Evolutionary conservation across 306 rosid species (phyloP).

Genomic region (Hippophae rhamnoides): DNA sequence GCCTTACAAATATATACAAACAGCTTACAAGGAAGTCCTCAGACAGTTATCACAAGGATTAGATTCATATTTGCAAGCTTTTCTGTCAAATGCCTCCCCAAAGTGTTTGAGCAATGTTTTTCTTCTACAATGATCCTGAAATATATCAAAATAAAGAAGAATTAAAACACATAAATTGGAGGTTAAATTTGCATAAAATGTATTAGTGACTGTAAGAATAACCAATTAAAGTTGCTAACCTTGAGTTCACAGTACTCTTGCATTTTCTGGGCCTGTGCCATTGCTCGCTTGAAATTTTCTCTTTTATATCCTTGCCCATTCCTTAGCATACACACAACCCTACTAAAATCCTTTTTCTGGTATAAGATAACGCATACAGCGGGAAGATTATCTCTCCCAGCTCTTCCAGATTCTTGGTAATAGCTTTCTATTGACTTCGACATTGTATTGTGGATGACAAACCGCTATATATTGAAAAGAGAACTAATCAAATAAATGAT

Average conservation of each 20-base stretch:
- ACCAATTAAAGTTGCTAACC: conserved; percentile 32
- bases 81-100: conserved; percentile 68
- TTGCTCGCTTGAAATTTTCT: conserved; percentile 58
- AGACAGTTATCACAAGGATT: conserved; percentile 86
- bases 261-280: conserved; percentile 88
- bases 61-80: conserved; percentile 62
- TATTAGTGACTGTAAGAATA: conserved; percentile 5
- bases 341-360: conserved; percentile 94
- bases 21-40: conserved; percentile 19
- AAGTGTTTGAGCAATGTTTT: conserved; percentile 74
- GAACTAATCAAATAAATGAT: neutral
- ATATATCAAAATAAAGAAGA: conserved; percentile 10
- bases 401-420: conserved; percentile 98
- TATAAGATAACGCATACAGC: conserved; percentile 74
- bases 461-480: conserved; percentile 48
- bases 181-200: neutral
- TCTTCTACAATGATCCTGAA: conserved; percentile 74
- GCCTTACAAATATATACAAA: too few relatives aligned
- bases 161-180: neutral
- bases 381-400: conserved; percentile 86
- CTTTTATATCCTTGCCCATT: conserved; percentile 62
- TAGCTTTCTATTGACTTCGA: conserved; percentile 95
- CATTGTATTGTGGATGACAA: conserved; percentile 82
- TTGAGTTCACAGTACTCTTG: conserved; percentile 86
- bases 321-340: conserved; percentile 86